Evolutionary conservation across 2,329 filamentous ascomycete species (phyloP), one percentile per base, ranked within the genome.

Genomic region (Aspergillus spinulosporus): DNA sequence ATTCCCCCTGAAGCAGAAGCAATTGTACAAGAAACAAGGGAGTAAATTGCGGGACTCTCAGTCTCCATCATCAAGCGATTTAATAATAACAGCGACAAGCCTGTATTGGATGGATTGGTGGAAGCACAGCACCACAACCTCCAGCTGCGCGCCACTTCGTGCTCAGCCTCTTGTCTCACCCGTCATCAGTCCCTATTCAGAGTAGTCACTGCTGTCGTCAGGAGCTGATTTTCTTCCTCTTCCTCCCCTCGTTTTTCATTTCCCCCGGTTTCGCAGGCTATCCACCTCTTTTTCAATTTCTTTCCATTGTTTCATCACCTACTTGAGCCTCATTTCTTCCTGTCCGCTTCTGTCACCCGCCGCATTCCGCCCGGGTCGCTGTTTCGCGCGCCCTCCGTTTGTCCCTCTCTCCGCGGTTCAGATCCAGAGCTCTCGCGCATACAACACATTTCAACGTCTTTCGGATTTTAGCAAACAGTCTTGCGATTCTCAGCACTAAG

Each of bases 111-210:
- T 31, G 9, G 28, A 6, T 46, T 45, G 43, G 43, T 45, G 43
- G 26, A 31, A 31, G 21, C 43, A 31, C 15, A 45, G 43, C 12
- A 31, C 26, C n/a, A 21, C 21, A 21, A 21, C 21, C 21, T n/a
- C n/a, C 29, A 32, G 44, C 44, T 12, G 44, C 44, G 50, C 56
- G 56, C 52, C 48, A 46, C 49, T 29, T 12, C 7, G 15, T 49
- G 56, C 56, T 56, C 56, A 58, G 54, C 50, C 56, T 47, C 56
- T 44, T 55, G 55, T 60, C 56, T 58, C 52, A 52, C 51, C 49
- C 48, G 48, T 58, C 56, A 55, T 52, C 12, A 37, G 34, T 37
- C 9, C 6, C 9, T 15, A 14, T 21, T 14, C 39, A 14, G 21
- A 21, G 21, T 21, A 21, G 21, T 21, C 21, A 21, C 21, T 21